Base-by-base conservation (phyloP, 352 stramenopile species). In the Pythium dissotocum region DNA sequence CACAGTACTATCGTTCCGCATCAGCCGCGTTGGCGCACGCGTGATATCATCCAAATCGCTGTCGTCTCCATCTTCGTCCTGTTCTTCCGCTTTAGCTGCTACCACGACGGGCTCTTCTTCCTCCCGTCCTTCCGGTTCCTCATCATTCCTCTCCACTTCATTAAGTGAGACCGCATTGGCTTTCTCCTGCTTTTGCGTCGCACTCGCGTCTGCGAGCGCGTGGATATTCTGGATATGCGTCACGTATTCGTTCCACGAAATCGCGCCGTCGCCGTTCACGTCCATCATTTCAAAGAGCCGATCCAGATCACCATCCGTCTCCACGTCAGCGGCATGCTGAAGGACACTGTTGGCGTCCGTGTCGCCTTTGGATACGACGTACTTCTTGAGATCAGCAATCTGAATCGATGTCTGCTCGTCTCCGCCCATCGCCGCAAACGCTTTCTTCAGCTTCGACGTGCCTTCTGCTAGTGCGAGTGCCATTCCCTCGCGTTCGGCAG, bases 221-320 rank as follows among this genome's bases (percentile, higher is more conserved):
- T 84, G 72, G 21, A 87, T 60, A 16, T 70, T 82, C 26, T 87
- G 79, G 75, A 87, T 84, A 52, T 80, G 71, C 24, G 77, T 65
- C 10, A 69, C 69, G 44, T 87, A 87, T 46, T 85, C 79, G 28
- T 77, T 68, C 79, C 79, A 87, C n/a, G 79, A 85, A 6, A 87
- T 75, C 57, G 75, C 65, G 3, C 66, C 77, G 40, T 87, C 79
- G 2, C 77, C 77, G 55, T 85, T 87, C 1, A 77, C 61, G 51
- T 87, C 79, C 79, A 87, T 87, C 4, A 72, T 58, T 0, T 40
- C 64, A 38, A 87, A 87, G 1, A 87, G 58, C 14, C n/a, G 54
- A 53, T 87, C 76, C 3, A 87, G 48, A 61, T 83, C 76, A 4
- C 79, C 79, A 3, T 73, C 66, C 0, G 67, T 72, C 36, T 83